Base-by-base conservation (phyloP, 192 early-diverging fungal species). In the Obelidium mucronatum region DNA sequence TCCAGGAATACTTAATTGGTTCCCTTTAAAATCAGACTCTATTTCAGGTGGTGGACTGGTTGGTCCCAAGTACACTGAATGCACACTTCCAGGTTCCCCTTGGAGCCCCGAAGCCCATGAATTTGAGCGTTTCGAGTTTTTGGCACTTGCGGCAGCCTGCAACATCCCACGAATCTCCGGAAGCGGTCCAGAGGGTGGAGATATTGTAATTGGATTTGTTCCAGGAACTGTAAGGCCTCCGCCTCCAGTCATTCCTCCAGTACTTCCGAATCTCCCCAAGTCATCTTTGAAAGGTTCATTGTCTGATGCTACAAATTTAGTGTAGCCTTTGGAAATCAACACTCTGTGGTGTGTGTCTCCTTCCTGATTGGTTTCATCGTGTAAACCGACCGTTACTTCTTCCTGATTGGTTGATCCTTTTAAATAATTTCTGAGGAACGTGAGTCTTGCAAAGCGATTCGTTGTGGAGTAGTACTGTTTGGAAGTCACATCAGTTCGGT, bases 361-460 rank as follows among this genome's bases (percentile, higher is more conserved):
- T 28, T 76, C 65, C 1, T 26, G 35, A 26, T 76, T 67, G 36
- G 33, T 39, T 34, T 67, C 48, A 39, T 76, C 74, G 30, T 40
- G 28, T 24, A 65, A 30, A 24, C 4, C 6, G 6, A 76, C 51
- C 19, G 37, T 76, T 5, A 54, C 51, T 54, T 67, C 60, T 48
- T 74, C 55, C 63, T 74, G 73, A 58, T 76, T 76, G 6, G 73
- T 64, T 8, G 74, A 76, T 30, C 53, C 63, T 34, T 44, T 67
- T 54, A 76, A 40, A 67, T 67, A 67, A 67, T 76, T 76, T 40
- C 65, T 65, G 2, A 76, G 51, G 55, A 76, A 76, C 48, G 64
- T 76, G 6, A 76, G 33, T 30, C 74, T 30, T 17, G 62, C 52
- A 22, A 76, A 62, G 17, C 74, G 74, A 39, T 76, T 64, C 52